Evolutionary conservation across 495 filamentous ascomycete genomes (phyloP).

Genomic region (Trichoderma virens): DNA sequence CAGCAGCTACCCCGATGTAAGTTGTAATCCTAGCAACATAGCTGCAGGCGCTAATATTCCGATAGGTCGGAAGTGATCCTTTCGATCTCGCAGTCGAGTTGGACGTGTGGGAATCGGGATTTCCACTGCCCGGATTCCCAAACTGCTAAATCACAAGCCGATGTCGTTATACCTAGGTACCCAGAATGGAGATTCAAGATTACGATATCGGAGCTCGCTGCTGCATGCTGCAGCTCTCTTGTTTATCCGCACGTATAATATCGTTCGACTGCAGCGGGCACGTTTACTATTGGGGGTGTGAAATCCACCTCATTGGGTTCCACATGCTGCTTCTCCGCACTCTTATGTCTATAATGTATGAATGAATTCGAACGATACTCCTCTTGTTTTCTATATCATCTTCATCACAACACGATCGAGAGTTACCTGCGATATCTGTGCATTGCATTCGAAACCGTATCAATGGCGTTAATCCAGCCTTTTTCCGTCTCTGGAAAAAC

Average conservation of each 20-base stretch:
- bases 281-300: background rate
- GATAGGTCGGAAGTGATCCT: background rate
- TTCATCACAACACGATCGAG: background rate
- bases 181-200: too few relatives aligned
- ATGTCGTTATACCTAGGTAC: too few relatives aligned
- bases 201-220: background rate
- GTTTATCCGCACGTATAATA: background rate
- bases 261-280: background rate
- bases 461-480: background rate
- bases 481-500: constrained; percentile 47
- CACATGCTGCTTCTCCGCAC: background rate
- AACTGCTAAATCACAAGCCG: constrained; percentile 7
- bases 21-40: background rate
- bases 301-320: background rate
- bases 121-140: background rate
- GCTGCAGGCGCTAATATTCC: background rate
- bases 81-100: background rate
- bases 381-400: background rate
- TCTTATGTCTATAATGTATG: background rate
- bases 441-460: background rate
- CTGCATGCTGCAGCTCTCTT: background rate
- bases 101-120: background rate
- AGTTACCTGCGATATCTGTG: background rate
- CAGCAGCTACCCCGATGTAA: background rate
- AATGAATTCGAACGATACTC: background rate